Evolutionary conservation across 306 rosid species (phyloP).

Genomic region (Inga laurina): DNA sequence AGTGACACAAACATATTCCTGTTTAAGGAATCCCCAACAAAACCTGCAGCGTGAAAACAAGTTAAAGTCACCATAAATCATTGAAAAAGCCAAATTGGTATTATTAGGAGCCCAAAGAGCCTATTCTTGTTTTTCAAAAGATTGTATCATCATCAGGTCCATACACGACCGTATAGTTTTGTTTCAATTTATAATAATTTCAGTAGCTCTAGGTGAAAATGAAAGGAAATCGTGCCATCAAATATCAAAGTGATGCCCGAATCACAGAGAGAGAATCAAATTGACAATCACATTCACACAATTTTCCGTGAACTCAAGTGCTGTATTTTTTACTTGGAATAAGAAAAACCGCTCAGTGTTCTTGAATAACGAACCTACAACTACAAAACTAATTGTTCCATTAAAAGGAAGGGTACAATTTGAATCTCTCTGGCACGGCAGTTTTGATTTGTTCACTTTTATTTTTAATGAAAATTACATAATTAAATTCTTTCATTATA

Average conservation of each 20-base stretch:
- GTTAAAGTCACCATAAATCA: conserved; percentile 8
- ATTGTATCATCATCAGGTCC: neutral
- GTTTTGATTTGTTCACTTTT: neutral
- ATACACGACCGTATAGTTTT: neutral
- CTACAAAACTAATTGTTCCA: neutral
- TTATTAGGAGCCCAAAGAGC: neutral
- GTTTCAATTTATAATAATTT: neutral
- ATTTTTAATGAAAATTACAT: neutral
- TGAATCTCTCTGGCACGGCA: neutral
- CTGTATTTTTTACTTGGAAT: neutral
- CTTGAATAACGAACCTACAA: neutral
- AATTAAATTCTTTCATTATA: neutral
- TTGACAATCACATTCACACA: neutral
- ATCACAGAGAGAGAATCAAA: neutral
- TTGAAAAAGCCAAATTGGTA: conserved; percentile 33
- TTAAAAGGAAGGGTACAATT: neutral
- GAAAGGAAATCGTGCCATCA: neutral
- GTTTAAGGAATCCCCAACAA: conserved; percentile 92
- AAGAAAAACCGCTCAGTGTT: neutral
- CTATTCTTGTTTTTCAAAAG: neutral
- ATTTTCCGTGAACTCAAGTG: neutral
- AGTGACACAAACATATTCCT: conserved; percentile 97
- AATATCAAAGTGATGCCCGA: neutral
- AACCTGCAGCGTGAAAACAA: conserved; percentile 75
- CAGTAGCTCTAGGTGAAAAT: neutral